Conservation (phyloP, 2,329 filamentous ascomycete genomes). For the Colletotrichum tropicicola region DNA sequence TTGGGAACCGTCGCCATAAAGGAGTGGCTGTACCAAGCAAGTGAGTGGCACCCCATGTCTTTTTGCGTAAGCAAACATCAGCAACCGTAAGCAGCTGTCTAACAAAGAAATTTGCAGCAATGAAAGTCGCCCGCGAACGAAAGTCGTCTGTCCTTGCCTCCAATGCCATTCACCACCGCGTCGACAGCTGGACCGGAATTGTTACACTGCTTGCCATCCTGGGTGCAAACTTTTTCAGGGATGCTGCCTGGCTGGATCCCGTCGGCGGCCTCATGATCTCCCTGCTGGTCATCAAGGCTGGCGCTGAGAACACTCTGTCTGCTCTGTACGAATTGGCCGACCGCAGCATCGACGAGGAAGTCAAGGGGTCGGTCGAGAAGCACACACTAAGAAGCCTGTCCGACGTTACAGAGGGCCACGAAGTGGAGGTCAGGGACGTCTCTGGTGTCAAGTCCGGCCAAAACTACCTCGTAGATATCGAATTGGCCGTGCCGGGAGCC, state of each 20-base stretch:
- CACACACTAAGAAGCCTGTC: constrained; percentile 69
- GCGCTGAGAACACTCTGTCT: constrained; percentile 83
- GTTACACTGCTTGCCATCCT: constrained; percentile 91
- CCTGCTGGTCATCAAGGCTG: constrained; percentile 90
- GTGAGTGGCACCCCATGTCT: constrained; percentile 64
- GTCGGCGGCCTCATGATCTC: constrained; percentile 94
- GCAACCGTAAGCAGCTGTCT: neutral
- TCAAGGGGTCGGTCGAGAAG: constrained; percentile 76
- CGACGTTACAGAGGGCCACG: constrained; percentile 59
- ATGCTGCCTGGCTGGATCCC: constrained; percentile 92
- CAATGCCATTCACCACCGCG: constrained; percentile 94
- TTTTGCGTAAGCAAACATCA: neutral
- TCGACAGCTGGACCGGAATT: constrained; percentile 94
- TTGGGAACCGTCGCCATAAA: constrained; percentile 90
- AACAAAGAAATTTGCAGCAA: constrained; percentile 62
- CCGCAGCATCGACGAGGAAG: constrained; percentile 84
- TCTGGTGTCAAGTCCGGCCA: constrained; percentile 95
- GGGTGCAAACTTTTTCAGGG: constrained; percentile 85
- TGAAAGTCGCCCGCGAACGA: constrained; percentile 94
- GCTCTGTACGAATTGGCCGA: constrained; percentile 92
- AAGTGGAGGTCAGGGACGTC: constrained; percentile 78
- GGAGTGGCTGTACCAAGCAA: constrained; percentile 96
- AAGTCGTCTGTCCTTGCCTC: constrained; percentile 96
- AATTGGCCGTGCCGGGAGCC: constrained; percentile 78
- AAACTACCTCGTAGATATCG: constrained; percentile 93